These are phyloP conservation scores for Rubus parviflorus DNA, from an alignment of 306 rosid species.

Conservation along the genomic window DNA sequence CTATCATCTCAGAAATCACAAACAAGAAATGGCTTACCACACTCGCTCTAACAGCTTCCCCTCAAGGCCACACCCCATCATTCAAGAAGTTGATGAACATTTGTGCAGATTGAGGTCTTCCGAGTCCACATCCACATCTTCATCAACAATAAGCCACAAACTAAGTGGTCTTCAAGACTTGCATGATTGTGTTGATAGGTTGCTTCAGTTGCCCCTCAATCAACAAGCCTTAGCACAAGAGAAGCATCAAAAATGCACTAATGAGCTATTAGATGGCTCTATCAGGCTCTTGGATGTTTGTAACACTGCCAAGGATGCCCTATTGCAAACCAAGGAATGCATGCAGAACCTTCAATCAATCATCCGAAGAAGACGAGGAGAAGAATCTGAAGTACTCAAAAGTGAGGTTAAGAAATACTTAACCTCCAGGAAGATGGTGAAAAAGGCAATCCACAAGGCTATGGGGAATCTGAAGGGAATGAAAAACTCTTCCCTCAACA, in stretches of 20 bases:
- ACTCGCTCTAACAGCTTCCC: constrained; percentile 50
- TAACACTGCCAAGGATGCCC: constrained; percentile 31
- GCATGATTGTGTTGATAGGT: constrained; percentile 36
- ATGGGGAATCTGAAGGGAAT: neutral
- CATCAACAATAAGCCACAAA: constrained; percentile 24
- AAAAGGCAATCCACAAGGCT: constrained; percentile 27
- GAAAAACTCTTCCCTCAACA: neutral
- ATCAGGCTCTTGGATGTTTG: constrained; percentile 32
- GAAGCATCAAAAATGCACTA: constrained; percentile 21
- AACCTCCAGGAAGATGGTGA: constrained; percentile 23
- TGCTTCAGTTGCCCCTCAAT: constrained; percentile 31
- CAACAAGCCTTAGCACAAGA: constrained; percentile 40
- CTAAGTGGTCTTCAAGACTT: constrained; percentile 39
- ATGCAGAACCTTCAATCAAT: constrained; percentile 37
- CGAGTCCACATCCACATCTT: constrained; percentile 15
- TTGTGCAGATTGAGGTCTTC: constrained; percentile 31
- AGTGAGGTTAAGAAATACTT: constrained; percentile 31
- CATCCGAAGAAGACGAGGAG: constrained; percentile 31
- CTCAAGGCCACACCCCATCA: constrained; percentile 39
- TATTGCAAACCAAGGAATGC: constrained; percentile 40
- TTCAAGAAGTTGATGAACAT: constrained; percentile 34
- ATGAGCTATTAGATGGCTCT: constrained; percentile 39
- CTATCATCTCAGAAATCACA: neutral
- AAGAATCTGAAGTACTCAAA: neutral
- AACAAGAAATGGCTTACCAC: constrained; percentile 24